phyloP scores from a whole-genome alignment of 1,139 yeast genomes.

The Yamadazyma oceani region DNA sequence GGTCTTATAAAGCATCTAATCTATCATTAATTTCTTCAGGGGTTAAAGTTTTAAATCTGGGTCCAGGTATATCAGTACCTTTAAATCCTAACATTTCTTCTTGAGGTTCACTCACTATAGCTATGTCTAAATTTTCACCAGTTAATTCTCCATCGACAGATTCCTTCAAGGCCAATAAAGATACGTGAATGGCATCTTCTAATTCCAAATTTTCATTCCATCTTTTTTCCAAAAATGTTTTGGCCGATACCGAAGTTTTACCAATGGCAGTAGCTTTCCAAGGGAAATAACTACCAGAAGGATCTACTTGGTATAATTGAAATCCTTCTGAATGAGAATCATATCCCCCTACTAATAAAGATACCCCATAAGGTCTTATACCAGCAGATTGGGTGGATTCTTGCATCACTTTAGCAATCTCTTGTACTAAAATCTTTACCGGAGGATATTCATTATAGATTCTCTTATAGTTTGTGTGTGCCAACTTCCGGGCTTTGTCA shows the following conservation, averaged over 20 bases:
- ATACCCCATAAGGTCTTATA: slow-evolving; percentile 96
- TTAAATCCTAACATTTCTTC: slow-evolving; percentile 79
- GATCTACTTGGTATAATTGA: slow-evolving; percentile 95
- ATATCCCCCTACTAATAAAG: slow-evolving; percentile 89
- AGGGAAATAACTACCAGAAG: slow-evolving; percentile 97
- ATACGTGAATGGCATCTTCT: slow-evolving; percentile 98
- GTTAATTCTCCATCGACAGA: slow-evolving; percentile 97
- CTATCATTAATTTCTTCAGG: slow-evolving; percentile 95
- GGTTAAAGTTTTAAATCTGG: slow-evolving; percentile 80
- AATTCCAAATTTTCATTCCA: slow-evolving; percentile 97
- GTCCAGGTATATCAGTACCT: slow-evolving; percentile 83
- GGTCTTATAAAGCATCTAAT: slow-evolving; percentile 73
- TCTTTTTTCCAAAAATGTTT: slow-evolving; percentile 94
- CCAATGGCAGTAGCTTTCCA: slow-evolving; percentile 99
- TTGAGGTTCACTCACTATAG: slow-evolving; percentile 81
- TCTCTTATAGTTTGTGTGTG: slow-evolving; percentile 91
- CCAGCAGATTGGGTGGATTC: slow-evolving; percentile 99
- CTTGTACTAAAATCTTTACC: slow-evolving; percentile 89
- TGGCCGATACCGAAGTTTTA: slow-evolving; percentile 89
- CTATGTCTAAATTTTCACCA: slow-evolving; percentile 93
- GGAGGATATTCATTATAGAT: slow-evolving; percentile 97
- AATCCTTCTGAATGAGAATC: slow-evolving; percentile 75
- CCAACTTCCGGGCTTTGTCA: slow-evolving; percentile 88
- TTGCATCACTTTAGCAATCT: slow-evolving; percentile 94
- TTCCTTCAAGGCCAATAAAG: slow-evolving; percentile 90